Conservation (phyloP, 345 rosid genomes). For the Murraya paniculata region DNA sequence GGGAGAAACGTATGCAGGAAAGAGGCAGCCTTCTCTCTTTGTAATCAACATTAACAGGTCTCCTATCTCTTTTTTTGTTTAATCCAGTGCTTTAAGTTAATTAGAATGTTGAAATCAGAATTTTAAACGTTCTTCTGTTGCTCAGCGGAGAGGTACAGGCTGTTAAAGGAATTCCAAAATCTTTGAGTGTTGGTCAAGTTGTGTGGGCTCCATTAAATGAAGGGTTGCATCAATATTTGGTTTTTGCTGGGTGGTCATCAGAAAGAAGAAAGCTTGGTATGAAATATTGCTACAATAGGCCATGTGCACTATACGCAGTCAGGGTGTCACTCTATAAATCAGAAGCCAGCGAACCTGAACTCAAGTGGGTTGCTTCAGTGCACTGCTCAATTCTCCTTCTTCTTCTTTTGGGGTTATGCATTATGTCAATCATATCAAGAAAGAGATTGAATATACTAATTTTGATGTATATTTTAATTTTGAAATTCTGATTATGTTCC, state of each 20-base stretch:
- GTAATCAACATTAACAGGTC: conserved; percentile 66
- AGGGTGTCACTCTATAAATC: conserved; percentile 33
- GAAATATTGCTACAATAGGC: conserved; percentile 80
- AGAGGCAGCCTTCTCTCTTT: conserved; percentile 75
- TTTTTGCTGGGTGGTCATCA: conserved; percentile 88
- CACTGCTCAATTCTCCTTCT: conserved; percentile 1
- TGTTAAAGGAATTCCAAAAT: conserved; percentile 64
- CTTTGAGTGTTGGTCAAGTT: conserved; percentile 85
- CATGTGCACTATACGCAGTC: conserved; percentile 70
- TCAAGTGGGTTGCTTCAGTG: conserved; percentile 47
- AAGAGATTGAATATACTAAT: conserved; percentile 1
- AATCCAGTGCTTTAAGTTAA: conserved; percentile 1
- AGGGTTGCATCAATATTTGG: conserved; percentile 50
- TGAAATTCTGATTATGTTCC: conserved; percentile 20
- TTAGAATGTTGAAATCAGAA: conserved; percentile 6
- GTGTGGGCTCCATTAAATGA: conserved; percentile 73
- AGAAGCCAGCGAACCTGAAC: conserved; percentile 32
- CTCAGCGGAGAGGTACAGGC: conserved; percentile 71
- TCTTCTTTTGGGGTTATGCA: not conserved
- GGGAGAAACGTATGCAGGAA: conserved; percentile 95
- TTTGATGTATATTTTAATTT: conserved; percentile 2
- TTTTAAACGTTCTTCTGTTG: conserved; percentile 6
- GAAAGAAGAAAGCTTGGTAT: conserved; percentile 83
- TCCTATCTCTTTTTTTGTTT: conserved; percentile 11
- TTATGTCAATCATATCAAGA: not conserved